phyloP scores from a whole-genome alignment of 2,329 filamentous ascomycete genomes.

The Diplodia scrobiculata region DNA sequence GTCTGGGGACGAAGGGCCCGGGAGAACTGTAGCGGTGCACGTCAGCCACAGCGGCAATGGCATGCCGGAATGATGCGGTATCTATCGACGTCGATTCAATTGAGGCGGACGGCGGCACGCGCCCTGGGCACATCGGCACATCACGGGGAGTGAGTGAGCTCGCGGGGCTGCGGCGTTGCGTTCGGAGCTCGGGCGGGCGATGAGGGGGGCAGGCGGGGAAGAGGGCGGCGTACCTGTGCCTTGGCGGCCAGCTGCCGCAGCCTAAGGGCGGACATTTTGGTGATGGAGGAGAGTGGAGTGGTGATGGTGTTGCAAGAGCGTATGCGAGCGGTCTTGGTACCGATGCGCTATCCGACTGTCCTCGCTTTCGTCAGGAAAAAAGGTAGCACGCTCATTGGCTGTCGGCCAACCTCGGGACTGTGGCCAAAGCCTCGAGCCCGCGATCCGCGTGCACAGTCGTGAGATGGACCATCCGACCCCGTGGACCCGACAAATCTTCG shows the following conservation, averaged over 20 bases:
- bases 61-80: not conserved
- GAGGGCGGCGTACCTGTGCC: constrained; percentile 26
- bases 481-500: constrained; percentile 18
- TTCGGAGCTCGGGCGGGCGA: constrained; percentile 13
- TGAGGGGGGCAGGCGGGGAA: not conserved
- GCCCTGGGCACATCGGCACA: not conserved
- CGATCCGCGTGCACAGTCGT: constrained; percentile 29
- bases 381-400: constrained; percentile 27
- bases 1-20: constrained; percentile 64
- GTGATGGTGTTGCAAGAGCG: constrained; percentile 22
- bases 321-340: constrained; percentile 17
- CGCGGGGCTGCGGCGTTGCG: constrained; percentile 9
- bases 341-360: constrained; percentile 19
- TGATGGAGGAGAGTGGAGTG: constrained; percentile 24
- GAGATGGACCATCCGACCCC: constrained; percentile 9
- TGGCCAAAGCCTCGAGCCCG: constrained; percentile 19
- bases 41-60: constrained; percentile 4
- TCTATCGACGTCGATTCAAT: not conserved
- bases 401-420: constrained; percentile 27
- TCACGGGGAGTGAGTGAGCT: constrained; percentile 2
- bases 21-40: constrained; percentile 59
- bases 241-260: constrained; percentile 29
- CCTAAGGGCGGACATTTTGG: constrained; percentile 28
- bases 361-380: constrained; percentile 26
- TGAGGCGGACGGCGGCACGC: constrained; percentile 1